Base-by-base conservation (phyloP, 75 land plant species). In the Ceratopteris richardii region DNA sequence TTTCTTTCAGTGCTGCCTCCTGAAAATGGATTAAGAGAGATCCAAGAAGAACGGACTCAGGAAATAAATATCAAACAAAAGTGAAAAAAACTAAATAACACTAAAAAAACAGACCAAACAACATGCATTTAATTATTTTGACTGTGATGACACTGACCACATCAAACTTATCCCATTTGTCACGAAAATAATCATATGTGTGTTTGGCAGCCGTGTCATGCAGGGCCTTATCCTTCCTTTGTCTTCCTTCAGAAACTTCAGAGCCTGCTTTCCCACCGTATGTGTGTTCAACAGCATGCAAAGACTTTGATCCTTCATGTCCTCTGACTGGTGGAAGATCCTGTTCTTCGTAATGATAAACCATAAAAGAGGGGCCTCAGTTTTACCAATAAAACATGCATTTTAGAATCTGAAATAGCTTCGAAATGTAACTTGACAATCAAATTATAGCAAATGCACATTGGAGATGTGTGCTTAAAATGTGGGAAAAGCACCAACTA, bases 91-190 rank as follows among this genome's bases (percentile, higher is more conserved):
- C 37, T 9, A 33, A 3, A 33, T 9, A 9, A 4, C 9, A 33
- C 37, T 33, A 9, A 33, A 33, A 33, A 4, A 9, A 9, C 37
- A 4, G 37, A 33, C 37, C 37, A 3, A 33, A 9, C 37, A 33
- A 33, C 3, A 33, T 33, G n/a, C n/a, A n/a, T n/a, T n/a, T n/a
- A n/a, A n/a, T n/a, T n/a, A n/a, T n/a, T n/a, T n/a, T n/a, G n/a
- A n/a, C n/a, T n/a, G n/a, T n/a, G n/a, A n/a, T 26, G 11, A 62
- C 37, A 12, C 42, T 44, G 54, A 76, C 78, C 64, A 76, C 78
- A 60, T 76, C 78, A 72, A 76, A 76, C 43, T 75, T 75, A 42
- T 75, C 77, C 77, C 77, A 75, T 39, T 76, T 76, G 43, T 66
- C 70, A 18, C 25, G 61, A 48, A 61, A 76, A 41, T 72, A 52